Evolutionary conservation across 2,329 filamentous ascomycete species (phyloP).

Genomic region (Trichoderma semiorbis): DNA sequence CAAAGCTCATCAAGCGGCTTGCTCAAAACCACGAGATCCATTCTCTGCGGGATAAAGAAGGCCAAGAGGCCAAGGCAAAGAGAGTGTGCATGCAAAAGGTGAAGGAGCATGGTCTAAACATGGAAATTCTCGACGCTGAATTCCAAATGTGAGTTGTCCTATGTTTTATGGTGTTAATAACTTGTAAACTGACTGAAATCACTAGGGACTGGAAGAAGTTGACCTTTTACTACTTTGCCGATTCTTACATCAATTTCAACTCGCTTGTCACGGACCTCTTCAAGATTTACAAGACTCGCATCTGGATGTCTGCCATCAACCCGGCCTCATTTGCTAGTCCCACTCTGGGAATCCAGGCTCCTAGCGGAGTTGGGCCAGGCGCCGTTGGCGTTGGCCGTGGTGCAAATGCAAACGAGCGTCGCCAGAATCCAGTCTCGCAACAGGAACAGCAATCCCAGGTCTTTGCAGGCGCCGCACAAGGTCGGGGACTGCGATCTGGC

Average conservation of each 20-base stretch:
- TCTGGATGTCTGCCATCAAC: conserved; percentile 99
- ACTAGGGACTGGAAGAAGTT: conserved; percentile 95
- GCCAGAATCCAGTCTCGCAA: conserved; percentile 43
- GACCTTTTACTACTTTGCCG: conserved; percentile 98
- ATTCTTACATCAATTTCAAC: conserved; percentile 99
- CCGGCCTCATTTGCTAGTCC: conserved; percentile 89
- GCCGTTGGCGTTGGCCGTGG: conserved; percentile 58
- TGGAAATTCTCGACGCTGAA: conserved; percentile 98
- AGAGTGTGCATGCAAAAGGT: conserved; percentile 96
- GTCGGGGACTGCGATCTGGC: conserved; percentile 41
- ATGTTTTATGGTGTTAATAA: neutral
- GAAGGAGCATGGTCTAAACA: conserved; percentile 86
- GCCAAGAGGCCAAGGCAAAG: conserved; percentile 96
- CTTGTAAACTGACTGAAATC: neutral
- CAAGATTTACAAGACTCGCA: conserved; percentile 98
- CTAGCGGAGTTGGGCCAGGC: conserved; percentile 63
- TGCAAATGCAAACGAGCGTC: conserved; percentile 42
- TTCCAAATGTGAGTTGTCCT: conserved; percentile 81
- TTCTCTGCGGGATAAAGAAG: conserved; percentile 88
- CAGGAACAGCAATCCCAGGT: conserved; percentile 32
- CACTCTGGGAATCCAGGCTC: conserved; percentile 66
- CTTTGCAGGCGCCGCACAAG: conserved; percentile 37
- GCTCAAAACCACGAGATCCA: conserved; percentile 90
- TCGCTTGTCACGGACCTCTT: conserved; percentile 94
- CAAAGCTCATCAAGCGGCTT: conserved; percentile 93